These are phyloP conservation scores for Mycosphaerella sp. DNA, from an alignment of 2,329 filamentous ascomycete species.

Conservation along the genomic window DNA sequence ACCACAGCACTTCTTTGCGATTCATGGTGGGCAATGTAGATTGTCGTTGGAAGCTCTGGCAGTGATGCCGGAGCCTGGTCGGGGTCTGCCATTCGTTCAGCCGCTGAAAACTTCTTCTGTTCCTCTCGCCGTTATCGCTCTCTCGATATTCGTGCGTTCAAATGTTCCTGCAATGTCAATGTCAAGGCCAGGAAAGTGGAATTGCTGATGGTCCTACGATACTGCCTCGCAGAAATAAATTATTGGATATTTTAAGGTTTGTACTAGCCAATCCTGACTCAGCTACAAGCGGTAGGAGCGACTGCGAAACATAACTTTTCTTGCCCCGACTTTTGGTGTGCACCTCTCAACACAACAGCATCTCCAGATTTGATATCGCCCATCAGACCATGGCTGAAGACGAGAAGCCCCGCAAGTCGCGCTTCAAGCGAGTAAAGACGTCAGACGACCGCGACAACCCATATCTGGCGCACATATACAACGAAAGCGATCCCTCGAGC, in stretches of 20 bases:
- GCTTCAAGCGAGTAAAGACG: constrained; percentile 47
- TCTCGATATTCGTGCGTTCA: too few relatives aligned
- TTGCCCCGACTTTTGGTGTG: background rate
- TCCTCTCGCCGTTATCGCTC: too few relatives aligned
- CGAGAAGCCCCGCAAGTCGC: constrained; percentile 24
- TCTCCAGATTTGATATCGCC: background rate
- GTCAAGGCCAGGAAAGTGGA: too few relatives aligned
- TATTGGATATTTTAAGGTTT: too few relatives aligned
- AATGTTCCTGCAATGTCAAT: too few relatives aligned
- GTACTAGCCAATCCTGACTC: too few relatives aligned
- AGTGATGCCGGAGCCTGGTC: constrained; percentile 1
- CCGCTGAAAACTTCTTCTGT: too few relatives aligned
- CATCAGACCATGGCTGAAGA: constrained; percentile 41
- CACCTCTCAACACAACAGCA: constrained; percentile 1
- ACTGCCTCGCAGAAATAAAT: too few relatives aligned
- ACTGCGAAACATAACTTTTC: background rate
- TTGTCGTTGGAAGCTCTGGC: constrained; percentile 43
- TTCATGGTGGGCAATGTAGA: constrained; percentile 71
- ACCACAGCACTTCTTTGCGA: constrained; percentile 43
- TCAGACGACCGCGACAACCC: constrained; percentile 62
- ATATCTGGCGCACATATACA: constrained; percentile 85
- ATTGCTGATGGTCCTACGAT: too few relatives aligned
- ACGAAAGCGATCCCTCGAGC: constrained; percentile 36
- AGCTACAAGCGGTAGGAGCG: background rate
- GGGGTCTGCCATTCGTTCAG: constrained; percentile 4